Evolutionary conservation across 176 grass and related monocot species (phyloP), one percentile per base, ranked within the genome.

Genomic region (Phyllostachys edulis): DNA sequence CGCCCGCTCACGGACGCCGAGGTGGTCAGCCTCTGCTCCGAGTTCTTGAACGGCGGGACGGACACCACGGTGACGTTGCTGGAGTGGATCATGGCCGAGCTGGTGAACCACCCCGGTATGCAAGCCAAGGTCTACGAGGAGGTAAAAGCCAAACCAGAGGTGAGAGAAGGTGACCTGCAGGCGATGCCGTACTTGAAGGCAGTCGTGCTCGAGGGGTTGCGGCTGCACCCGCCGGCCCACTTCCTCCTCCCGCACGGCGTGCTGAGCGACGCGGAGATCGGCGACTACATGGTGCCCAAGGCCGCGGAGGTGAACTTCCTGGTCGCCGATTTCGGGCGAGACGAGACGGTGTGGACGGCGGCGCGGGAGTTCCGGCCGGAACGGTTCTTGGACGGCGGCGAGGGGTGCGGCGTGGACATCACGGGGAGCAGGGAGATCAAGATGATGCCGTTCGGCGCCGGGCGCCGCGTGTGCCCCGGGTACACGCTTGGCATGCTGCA

Each of bases 1-100:
- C 64, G 90, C 9, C 32, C 41, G 17, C 90, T 93, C 5, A 69
- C 61, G 3, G 62, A 93, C 55, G 47, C 8, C 4, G 84, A 96
- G 80, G 18, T 80, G 26, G 63, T 89, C 9, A 61, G 11, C 80
- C 82, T 96, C 34, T 96, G 90, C 80, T 85, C 76, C 6, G 93
- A 96, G 80, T 89, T 91, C 80, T 16, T 92, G 6, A 96, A 54
- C 64, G 90, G 9, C 18, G 83, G 82, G 7, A 86, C 83, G 36
- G 84, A 96, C 77, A 75, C 80, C 3, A 91, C 88, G 20, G 63
- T 68, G 24, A 92, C 83, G 2, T 44, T 77, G 60, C 63, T 95
- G 40, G 84, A 95, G 85, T 95, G 93, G 93, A 84, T 92, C 90
- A 90, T 95, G 93, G 93, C 85, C 1, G 83, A 95, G 69, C 69